A percentile compares a stretch with the other conserved stretches of the same genome.
Conservation (phyloP, 2,329 filamentous ascomycete species). For the Huntiella abstrusa region DNA sequence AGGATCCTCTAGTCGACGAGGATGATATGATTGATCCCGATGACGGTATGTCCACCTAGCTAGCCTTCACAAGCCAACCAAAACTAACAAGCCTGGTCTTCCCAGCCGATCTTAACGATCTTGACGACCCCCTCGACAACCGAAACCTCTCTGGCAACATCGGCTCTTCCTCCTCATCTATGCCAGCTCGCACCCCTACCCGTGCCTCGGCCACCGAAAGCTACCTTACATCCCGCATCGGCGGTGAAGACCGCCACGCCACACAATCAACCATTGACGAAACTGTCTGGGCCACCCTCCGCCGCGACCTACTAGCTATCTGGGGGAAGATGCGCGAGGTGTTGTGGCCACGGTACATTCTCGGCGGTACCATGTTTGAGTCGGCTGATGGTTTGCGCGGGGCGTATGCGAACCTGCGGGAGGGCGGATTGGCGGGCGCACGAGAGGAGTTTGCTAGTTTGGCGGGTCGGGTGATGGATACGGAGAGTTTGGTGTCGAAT, state of each 20-base stretch:
- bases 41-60: conserved; percentile 36
- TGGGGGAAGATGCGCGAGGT: conserved; percentile 99
- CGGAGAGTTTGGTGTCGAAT: conserved; percentile 38
- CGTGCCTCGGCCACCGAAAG: conserved; percentile 42
- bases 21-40: conserved; percentile 64
- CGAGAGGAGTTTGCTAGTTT: conserved; percentile 43
- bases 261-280: conserved; percentile 92
- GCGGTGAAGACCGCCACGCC: conserved; percentile 79
- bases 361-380: conserved; percentile 50
- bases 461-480: conserved; percentile 42
- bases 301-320: conserved; percentile 74
- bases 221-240: conserved; percentile 76
- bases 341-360: conserved; percentile 83
- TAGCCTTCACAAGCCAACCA: neutral
- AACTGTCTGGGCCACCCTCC: conserved; percentile 90
- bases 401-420: conserved; percentile 42
- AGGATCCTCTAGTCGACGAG: conserved; percentile 31
- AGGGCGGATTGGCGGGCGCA: conserved; percentile 38
- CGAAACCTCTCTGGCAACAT: conserved; percentile 76
- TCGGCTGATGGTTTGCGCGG: conserved; percentile 34
- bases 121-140: conserved; percentile 71
- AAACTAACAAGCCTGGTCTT: neutral
- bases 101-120: conserved; percentile 69
- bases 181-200: conserved; percentile 14
- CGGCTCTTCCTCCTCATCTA: conserved; percentile 36